phyloP scores from a whole-genome alignment of 345 rosid genomes.

The Eucalyptus regnans region DNA sequence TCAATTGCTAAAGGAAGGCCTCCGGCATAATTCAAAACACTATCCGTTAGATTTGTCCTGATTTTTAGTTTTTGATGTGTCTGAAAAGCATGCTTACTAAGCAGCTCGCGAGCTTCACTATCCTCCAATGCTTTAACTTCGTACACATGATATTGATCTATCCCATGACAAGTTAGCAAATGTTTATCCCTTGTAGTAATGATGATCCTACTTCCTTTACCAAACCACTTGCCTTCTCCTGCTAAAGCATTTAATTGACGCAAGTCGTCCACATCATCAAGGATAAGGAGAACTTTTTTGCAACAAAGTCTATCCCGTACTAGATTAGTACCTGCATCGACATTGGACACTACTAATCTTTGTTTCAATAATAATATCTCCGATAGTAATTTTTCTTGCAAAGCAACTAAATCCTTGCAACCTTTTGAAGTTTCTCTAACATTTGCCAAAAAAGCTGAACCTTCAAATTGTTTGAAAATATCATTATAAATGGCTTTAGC shows the following conservation, averaged over 20 bases:
- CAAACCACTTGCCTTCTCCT: not conserved
- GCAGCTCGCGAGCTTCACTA: not conserved
- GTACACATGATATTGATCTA: not conserved
- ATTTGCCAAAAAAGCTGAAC: not conserved
- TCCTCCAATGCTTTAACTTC: not conserved
- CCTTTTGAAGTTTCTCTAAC: not conserved
- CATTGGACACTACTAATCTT: not conserved
- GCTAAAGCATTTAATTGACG: not conserved
- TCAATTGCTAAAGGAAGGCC: not conserved
- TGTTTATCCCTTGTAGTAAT: not conserved
- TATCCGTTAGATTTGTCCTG: rapidly evolving
- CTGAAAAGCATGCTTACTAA: not conserved
- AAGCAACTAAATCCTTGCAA: not conserved
- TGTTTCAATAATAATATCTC: rapidly evolving
- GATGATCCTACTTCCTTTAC: not conserved
- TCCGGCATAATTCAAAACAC: not conserved
- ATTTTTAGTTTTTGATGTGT: not conserved
- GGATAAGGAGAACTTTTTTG: not conserved
- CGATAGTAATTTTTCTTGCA: not conserved
- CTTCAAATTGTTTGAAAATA: not conserved
- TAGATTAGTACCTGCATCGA: rapidly evolving
- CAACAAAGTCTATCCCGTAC: not conserved
- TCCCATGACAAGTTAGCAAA: not conserved
- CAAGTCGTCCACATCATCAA: not conserved
- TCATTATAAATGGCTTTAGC: not conserved